Conservation (phyloP, 169 alveolate genomes). For the Eimeria tenella region DNA sequence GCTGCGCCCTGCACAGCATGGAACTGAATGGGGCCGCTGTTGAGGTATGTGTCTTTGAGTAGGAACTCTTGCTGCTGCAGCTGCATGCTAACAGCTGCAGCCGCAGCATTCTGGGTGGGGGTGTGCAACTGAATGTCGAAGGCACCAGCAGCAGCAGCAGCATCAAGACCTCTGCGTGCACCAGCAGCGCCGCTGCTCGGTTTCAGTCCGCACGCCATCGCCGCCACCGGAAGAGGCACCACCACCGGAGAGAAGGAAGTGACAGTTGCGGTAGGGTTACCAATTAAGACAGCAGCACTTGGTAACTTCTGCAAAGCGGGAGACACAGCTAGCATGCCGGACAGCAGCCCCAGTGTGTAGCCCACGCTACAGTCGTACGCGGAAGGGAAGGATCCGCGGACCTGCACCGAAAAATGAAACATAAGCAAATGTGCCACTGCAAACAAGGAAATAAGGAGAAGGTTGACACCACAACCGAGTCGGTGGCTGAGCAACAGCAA, state of each 20-base stretch:
- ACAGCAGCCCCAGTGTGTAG: constrained; percentile 12
- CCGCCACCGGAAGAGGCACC: not conserved
- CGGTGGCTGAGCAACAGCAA: not conserved
- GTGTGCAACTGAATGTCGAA: not conserved
- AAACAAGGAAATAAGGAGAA: not conserved
- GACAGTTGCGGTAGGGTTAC: not conserved
- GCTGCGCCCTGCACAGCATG: not conserved
- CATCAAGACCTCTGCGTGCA: not conserved
- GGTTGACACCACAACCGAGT: not conserved
- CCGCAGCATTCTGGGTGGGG: not conserved
- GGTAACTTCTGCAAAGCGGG: not conserved
- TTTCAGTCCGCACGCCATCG: not conserved
- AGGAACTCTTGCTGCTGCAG: not conserved
- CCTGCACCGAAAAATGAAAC: not conserved
- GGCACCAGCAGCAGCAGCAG: constrained; percentile 6
- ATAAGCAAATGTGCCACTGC: not conserved
- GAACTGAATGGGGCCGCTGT: constrained; percentile 11
- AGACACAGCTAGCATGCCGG: not conserved
- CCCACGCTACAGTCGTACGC: constrained; percentile 65
- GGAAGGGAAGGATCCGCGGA: constrained; percentile 45
- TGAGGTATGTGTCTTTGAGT: not conserved
- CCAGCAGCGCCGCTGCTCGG: not conserved
- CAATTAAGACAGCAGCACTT: not conserved
- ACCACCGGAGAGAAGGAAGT: constrained; percentile 3
- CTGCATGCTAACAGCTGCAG: not conserved